Percentiles rank a stretch among this genome's conserved stretches.
Evolutionary conservation across 768 basidiomycete species (phyloP).

Genomic region (Botryobasidium botryosum): DNA sequence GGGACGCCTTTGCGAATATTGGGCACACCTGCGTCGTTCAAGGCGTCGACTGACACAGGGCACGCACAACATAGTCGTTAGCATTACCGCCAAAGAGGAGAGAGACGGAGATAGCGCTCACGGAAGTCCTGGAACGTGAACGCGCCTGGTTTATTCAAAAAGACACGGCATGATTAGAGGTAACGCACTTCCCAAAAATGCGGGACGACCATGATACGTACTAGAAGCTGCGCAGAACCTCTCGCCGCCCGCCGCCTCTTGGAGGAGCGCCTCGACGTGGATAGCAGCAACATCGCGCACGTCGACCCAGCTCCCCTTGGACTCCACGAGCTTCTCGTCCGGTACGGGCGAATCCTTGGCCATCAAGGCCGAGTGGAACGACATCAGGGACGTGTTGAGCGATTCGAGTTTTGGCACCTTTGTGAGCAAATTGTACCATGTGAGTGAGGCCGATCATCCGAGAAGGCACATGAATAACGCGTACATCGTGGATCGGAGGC

Average conservation of each 20-base stretch:
- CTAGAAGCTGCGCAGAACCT: constrained; percentile 9
- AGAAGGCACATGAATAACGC: too few relatives aligned
- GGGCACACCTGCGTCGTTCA: constrained; percentile 2
- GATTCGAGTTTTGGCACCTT: constrained; percentile 9
- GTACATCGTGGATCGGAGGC: too few relatives aligned
- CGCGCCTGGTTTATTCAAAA: too few relatives aligned
- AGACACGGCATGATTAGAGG: too few relatives aligned
- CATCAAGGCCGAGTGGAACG: constrained; percentile 1
- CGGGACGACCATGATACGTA: neutral
- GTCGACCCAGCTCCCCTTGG: constrained; percentile 15
- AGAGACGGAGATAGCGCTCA: constrained; percentile 1
- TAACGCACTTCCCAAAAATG: too few relatives aligned
- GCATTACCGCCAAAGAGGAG: neutral
- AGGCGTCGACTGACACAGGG: constrained; percentile 4
- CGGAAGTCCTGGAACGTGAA: constrained; percentile 9
- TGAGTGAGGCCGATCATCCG: too few relatives aligned
- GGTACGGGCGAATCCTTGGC: neutral
- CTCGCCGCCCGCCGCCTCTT: constrained; percentile 12
- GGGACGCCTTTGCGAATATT: constrained; percentile 9
- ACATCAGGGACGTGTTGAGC: constrained; percentile 21
- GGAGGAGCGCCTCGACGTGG: constrained; percentile 14
- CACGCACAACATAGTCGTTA: neutral
- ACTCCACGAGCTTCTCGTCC: neutral
- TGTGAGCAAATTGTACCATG: too few relatives aligned
- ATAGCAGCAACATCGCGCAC: constrained; percentile 18